Conservation (phyloP, 2,329 filamentous ascomycete genomes). For the Phialophora chinensis region DNA sequence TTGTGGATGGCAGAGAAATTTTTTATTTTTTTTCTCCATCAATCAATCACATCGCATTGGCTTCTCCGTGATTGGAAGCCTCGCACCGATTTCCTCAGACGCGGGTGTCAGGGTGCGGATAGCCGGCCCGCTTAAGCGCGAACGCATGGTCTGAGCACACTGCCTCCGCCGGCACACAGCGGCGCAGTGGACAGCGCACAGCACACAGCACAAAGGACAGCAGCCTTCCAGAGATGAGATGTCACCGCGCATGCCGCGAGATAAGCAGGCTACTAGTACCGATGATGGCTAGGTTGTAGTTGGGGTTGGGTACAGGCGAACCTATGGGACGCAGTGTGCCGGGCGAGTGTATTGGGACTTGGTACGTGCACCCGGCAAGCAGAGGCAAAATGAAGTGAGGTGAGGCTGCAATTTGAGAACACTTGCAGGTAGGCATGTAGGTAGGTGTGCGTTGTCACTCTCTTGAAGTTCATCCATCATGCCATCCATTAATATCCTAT, state of each 20-base stretch:
- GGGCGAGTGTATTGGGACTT: too few relatives aligned
- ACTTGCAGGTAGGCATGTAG: too few relatives aligned
- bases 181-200: background rate
- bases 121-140: background rate
- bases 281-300: background rate
- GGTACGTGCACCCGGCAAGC: background rate
- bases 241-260: background rate
- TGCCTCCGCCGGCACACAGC: too few relatives aligned
- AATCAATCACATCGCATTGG: background rate
- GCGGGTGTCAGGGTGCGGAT: background rate
- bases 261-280: too few relatives aligned
- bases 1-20: too few relatives aligned
- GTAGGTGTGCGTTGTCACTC: background rate
- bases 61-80: background rate
- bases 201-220: background rate
- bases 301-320: background rate
- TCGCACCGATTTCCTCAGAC: background rate
- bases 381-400: too few relatives aligned
- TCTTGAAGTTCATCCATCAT: background rate
- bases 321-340: background rate
- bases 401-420: too few relatives aligned
- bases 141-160: background rate
- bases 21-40: too few relatives aligned
- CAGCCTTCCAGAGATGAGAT: too few relatives aligned
- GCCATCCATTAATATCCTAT: too few relatives aligned